Evolutionary conservation across 257 asterid species (phyloP).

Genomic region (Salvia hispanica): DNA sequence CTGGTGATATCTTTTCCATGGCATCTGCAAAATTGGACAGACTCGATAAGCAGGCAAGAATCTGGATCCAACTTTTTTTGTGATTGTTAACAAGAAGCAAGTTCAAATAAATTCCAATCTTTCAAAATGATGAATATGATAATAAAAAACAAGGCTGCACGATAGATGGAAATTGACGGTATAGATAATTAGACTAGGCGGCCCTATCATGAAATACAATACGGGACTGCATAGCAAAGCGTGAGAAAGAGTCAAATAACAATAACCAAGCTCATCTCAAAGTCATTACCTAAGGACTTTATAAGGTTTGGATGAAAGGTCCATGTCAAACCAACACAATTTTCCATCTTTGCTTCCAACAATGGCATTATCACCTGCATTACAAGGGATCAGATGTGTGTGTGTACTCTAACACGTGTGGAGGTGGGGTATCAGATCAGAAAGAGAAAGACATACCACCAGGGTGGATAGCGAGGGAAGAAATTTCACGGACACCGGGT

Average conservation of each 20-base stretch:
- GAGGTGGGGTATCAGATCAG: neutral
- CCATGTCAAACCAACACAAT: constrained; percentile 99
- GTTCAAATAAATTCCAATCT: neutral
- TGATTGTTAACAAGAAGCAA: neutral
- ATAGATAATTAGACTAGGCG: neutral
- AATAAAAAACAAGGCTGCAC: neutral
- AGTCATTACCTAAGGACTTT: constrained; percentile 70
- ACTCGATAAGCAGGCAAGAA: neutral
- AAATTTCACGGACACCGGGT: constrained; percentile 82
- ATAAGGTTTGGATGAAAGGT: constrained; percentile 91
- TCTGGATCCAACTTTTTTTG: neutral
- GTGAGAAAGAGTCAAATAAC: neutral
- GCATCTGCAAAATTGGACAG: constrained; percentile 52
- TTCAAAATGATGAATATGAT: neutral
- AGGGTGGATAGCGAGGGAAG: constrained; percentile 89
- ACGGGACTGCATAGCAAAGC: neutral
- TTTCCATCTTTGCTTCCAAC: constrained; percentile 97
- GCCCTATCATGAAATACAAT: neutral
- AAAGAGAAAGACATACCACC: constrained; percentile 55
- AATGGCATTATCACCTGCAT: constrained; percentile 87
- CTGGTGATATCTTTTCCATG: constrained; percentile 78
- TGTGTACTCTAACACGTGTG: neutral
- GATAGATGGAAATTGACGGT: neutral
- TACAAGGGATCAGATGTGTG: constrained; percentile 17
- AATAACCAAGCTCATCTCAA: neutral